These are phyloP conservation scores for Pinus albicaulis DNA, from an alignment of 75 land plant species.

Conservation along the genomic window DNA sequence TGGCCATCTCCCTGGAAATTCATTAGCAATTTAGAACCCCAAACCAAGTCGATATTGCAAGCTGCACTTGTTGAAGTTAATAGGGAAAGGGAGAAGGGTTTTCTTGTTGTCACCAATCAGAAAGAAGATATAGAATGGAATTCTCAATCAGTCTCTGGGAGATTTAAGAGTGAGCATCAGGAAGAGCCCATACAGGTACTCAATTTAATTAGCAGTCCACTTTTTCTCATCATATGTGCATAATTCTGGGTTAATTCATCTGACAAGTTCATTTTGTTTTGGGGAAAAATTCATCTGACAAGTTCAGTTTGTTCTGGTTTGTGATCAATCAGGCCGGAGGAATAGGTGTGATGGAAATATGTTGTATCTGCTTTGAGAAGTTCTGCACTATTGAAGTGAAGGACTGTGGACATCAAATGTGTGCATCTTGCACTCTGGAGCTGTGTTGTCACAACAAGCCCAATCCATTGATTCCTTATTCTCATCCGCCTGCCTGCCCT, in stretches of 20 bases:
- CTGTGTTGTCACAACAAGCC: constrained; percentile 27
- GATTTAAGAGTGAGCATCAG: not conserved
- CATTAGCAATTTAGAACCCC: constrained; percentile 24
- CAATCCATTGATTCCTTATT: not conserved
- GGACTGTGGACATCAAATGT: constrained; percentile 28
- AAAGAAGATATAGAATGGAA: not conserved
- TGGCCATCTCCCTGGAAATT: constrained; percentile 37
- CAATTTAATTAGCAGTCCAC: not conserved
- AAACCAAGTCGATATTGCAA: constrained; percentile 21
- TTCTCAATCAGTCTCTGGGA: not conserved
- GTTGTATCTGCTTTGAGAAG: constrained; percentile 24
- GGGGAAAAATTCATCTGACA: not conserved
- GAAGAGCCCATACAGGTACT: not conserved
- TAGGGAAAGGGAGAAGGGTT: constrained; percentile 8
- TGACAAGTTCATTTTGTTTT: not conserved
- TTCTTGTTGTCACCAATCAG: not conserved
- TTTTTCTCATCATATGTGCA: not conserved
- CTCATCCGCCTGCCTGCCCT: constrained; percentile 24
- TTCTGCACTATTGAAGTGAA: constrained; percentile 20
- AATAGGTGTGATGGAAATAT: not conserved
- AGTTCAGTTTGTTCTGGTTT: not conserved
- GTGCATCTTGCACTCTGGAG: constrained; percentile 19
- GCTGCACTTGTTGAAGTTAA: constrained; percentile 21
- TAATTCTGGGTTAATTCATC: not conserved
- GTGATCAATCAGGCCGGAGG: no score